These are phyloP conservation scores for Ceratocystis lukuohia DNA, from an alignment of 2,329 filamentous ascomycete genomes.

Conservation along the genomic window DNA sequence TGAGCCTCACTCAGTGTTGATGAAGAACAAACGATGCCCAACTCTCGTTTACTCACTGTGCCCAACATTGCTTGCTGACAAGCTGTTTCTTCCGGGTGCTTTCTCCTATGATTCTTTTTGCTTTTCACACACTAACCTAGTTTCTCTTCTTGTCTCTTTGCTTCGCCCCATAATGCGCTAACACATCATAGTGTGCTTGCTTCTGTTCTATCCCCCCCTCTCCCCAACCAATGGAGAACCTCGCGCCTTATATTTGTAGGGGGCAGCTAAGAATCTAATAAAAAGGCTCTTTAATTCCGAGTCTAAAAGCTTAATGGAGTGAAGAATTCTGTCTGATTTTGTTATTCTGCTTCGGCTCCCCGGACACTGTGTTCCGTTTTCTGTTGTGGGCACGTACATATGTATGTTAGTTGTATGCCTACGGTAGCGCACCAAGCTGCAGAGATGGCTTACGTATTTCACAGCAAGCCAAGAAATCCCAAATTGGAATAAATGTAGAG, in stretches of 20 bases:
- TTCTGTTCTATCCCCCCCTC: neutral
- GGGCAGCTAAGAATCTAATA: neutral
- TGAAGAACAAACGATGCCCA: too few species aligned
- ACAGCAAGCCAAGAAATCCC: too few species aligned
- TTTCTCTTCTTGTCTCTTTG: neutral
- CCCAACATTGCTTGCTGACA: neutral
- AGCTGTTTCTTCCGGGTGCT: neutral
- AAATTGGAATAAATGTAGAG: too few species aligned
- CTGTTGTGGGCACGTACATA: neutral
- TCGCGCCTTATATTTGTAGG: neutral
- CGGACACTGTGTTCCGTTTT: conserved; percentile 1
- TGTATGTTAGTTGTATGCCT: neutral
- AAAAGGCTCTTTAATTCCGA: neutral
- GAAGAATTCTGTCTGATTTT: neutral
- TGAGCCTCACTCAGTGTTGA: too few species aligned
- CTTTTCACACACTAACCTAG: neutral
- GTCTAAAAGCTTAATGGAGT: neutral
- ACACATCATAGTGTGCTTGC: neutral
- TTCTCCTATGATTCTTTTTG: neutral
- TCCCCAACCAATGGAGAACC: neutral
- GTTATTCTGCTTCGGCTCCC: neutral
- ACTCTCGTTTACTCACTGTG: neutral
- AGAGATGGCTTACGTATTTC: too few species aligned
- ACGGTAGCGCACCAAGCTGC: too few species aligned
- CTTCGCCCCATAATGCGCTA: neutral